Evolutionary conservation across 768 basidiomycete species (phyloP).

Genomic region (Amanita thiersii): DNA sequence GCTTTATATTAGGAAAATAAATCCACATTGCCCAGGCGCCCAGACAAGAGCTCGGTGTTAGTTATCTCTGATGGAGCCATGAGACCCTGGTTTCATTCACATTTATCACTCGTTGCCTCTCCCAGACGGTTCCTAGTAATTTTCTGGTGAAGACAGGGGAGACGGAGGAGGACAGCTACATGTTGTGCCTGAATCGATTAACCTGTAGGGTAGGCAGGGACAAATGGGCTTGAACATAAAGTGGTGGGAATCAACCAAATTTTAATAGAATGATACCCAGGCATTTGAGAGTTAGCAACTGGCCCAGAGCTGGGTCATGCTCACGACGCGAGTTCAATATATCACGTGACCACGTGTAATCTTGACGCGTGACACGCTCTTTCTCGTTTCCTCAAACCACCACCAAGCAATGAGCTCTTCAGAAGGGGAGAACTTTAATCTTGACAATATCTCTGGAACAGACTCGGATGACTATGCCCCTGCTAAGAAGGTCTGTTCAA

Average conservation of each 20-base stretch:
- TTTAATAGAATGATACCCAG: no score
- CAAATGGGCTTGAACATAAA: slow-evolving; percentile 2
- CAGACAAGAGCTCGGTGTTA: not conserved
- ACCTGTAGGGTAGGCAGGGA: slow-evolving; percentile 7
- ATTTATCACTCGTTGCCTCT: not conserved
- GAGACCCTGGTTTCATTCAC: slow-evolving; percentile 4
- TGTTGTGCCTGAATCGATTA: slow-evolving; percentile 4
- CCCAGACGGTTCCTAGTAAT: not conserved
- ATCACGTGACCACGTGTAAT: not conserved
- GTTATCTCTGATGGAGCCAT: slow-evolving; percentile 2
- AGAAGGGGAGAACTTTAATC: slow-evolving; percentile 60
- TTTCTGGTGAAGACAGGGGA: slow-evolving; percentile 3
- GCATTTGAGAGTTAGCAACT: not conserved
- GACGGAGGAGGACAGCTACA: not conserved
- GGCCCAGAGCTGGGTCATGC: no score
- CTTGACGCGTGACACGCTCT: not conserved
- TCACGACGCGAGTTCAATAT: no score
- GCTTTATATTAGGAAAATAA: slow-evolving; percentile 3
- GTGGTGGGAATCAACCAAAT: not conserved
- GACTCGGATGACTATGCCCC: slow-evolving; percentile 68
- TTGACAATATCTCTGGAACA: slow-evolving; percentile 48
- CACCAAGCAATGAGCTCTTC: slow-evolving; percentile 56
- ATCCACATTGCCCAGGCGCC: not conserved
- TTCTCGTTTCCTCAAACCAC: not conserved
- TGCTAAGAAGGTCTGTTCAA: slow-evolving; percentile 40